phyloP scores from a whole-genome alignment of 192 early-diverging fungal species.

The Diversispora eburnea region DNA sequence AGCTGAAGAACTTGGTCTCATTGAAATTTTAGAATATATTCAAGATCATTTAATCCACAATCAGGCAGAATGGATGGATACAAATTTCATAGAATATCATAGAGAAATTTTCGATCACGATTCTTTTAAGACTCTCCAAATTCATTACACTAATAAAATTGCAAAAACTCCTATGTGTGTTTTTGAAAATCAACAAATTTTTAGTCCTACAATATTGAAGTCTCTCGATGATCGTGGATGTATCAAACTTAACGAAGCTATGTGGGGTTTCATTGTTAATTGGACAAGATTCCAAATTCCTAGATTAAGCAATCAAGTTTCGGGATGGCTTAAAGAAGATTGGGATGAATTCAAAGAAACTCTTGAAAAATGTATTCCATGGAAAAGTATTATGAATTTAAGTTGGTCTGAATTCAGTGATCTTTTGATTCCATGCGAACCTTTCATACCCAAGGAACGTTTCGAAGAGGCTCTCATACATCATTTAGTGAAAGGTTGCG shows the following conservation, averaged over 20 bases:
- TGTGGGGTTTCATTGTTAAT: slow-evolving; percentile 5
- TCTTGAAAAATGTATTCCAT: not conserved
- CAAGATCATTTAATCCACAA: slow-evolving; percentile 2
- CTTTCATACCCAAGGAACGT: not conserved
- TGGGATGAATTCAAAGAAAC: not conserved
- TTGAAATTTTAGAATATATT: slow-evolving; percentile 12
- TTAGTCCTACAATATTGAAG: not conserved
- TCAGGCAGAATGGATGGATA: slow-evolving; percentile 13
- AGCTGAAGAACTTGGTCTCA: slow-evolving; percentile 4
- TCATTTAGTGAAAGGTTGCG: not conserved
- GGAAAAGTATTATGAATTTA: not conserved
- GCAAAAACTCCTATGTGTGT: not conserved
- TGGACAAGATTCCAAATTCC: slow-evolving; percentile 8
- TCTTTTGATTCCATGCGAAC: slow-evolving; percentile 12
- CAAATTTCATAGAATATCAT: slow-evolving; percentile 10
- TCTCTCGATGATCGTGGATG: not conserved
- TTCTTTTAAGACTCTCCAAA: not conserved
- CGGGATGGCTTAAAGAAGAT: slow-evolving; percentile 2
- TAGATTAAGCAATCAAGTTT: slow-evolving; percentile 1
- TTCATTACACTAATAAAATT: slow-evolving; percentile 5
- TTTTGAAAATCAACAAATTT: not conserved
- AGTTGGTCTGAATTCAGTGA: slow-evolving; percentile 10
- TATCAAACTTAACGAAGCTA: not conserved
- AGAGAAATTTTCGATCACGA: not conserved
- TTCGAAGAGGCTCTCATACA: not conserved